Base-by-base conservation (phyloP, 2,329 filamentous ascomycete species). In the Colletotrichum sp. region DNA sequence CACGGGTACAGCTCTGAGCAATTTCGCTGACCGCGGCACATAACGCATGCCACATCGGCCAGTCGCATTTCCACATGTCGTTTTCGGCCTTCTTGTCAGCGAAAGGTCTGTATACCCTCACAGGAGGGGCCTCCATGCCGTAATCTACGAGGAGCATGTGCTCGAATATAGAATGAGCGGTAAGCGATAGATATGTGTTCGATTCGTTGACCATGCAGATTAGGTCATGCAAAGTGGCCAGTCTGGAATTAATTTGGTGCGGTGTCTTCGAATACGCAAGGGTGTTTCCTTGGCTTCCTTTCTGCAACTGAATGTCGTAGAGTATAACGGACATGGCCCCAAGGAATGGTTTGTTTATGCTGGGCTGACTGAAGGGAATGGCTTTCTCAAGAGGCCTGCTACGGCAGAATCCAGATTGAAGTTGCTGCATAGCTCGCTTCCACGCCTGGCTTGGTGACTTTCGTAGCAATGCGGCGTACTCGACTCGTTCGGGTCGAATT, bases 11-110 rank as follows among this genome's bases (percentile, higher is more conserved):
- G 12, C 44, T 52, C 5, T 52, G 44, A n/a, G 44, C n/a, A 0
- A 52, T 52, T 52, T 22, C 44, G 0, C 44, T 52, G 44, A 52
- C 44, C 44, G 5, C 4, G 44, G 44, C 44, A 52, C n/a, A 52
- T 3, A 52, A 0, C 0, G 44, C 0, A 52, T 52, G 11, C 44
- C 44, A 52, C 5, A 52, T 1, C 2, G 44, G 44, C 44, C 44
- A 52, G n/a, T 52, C n/a, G n/a, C n/a, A n/a, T n/a, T n/a, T n/a
- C n/a, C n/a, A n/a, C n/a, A n/a, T n/a, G n/a, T n/a, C n/a, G n/a
- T n/a, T n/a, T n/a, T n/a, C n/a, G n/a, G n/a, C n/a, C n/a, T n/a
- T n/a, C n/a, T n/a, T n/a, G n/a, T n/a, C n/a, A n/a, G n/a, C n/a
- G n/a, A n/a, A n/a, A n/a, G n/a, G n/a, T n/a, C n/a, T n/a, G n/a